These are phyloP conservation scores for Sporothrix globosa DNA, from an alignment of 2,329 filamentous ascomycete genomes.

Conservation along the genomic window DNA sequence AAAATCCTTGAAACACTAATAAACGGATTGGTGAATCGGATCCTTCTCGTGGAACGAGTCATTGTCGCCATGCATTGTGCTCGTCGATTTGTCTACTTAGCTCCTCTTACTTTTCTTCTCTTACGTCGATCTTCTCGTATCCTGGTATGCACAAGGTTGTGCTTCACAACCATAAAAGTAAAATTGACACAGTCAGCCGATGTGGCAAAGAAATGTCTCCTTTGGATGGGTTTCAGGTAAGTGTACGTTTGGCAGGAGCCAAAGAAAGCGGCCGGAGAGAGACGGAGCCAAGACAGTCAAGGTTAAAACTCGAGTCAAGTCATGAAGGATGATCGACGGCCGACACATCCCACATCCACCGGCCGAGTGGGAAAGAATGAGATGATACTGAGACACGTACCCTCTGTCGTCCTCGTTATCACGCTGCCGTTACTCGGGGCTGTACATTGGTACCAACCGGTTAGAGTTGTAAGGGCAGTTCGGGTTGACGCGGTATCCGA, in stretches of 20 bases:
- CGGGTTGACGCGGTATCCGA: background rate
- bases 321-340: background rate
- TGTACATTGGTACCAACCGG: background rate
- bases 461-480: slow-evolving; percentile 1
- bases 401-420: background rate
- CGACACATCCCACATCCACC: background rate
- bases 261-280: background rate
- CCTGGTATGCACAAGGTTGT: background rate
- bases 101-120: background rate
- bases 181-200: background rate
- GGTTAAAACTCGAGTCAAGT: background rate
- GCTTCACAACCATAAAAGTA: background rate
- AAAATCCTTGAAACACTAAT: background rate
- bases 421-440: background rate
- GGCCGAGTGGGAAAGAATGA: background rate
- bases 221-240: background rate
- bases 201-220: background rate
- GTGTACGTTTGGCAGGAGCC: background rate
- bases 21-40: background rate
- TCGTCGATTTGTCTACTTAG: background rate
- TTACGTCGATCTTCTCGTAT: background rate
- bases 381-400: slow-evolving; percentile 3
- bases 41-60: slow-evolving; percentile 3
- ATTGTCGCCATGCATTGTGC: background rate
- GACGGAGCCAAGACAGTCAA: background rate